Evolutionary conservation across 352 stramenopile genomes (phyloP).

Genomic region (Poterioochromonas sp.): DNA sequence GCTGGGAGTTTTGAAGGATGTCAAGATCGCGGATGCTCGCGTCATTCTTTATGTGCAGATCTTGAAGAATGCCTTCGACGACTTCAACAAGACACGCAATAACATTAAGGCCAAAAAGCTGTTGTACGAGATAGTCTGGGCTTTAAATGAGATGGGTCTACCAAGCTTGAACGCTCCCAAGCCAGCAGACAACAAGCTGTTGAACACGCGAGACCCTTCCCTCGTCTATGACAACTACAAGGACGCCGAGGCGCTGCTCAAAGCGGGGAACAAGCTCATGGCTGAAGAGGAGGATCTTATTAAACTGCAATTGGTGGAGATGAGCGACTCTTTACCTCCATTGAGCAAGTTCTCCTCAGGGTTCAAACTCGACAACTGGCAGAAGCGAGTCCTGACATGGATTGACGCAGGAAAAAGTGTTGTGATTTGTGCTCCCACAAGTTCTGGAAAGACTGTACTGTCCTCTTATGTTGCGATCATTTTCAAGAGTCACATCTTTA

Average conservation of each 20-base stretch:
- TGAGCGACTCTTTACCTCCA: slow-evolving; percentile 63
- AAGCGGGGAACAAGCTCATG: neutral
- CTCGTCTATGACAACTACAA: neutral
- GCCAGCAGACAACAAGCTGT: neutral
- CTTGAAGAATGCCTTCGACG: neutral
- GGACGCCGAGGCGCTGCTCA: neutral
- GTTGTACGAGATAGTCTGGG: neutral
- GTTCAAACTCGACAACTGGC: slow-evolving; percentile 90
- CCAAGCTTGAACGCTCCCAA: neutral
- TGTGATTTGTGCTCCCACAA: slow-evolving; percentile 93
- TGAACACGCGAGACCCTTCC: neutral
- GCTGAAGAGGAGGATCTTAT: slow-evolving; percentile 43
- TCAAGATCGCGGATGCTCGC: neutral
- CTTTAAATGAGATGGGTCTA: neutral
- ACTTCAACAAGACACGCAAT: neutral
- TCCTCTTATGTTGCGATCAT: slow-evolving; percentile 57
- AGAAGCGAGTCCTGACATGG: slow-evolving; percentile 84
- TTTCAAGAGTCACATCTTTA: neutral
- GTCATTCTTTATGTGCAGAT: neutral
- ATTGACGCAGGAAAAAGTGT: slow-evolving; percentile 89
- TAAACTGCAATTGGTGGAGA: slow-evolving; percentile 62
- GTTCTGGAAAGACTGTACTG: slow-evolving; percentile 89
- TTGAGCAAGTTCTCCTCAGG: slow-evolving; percentile 64
- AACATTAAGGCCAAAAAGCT: neutral
- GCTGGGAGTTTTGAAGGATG: neutral